Percentiles rank a stretch among this genome's conserved stretches.
phyloP scores from a whole-genome alignment of 2,329 filamentous ascomycete genomes.

The Sclerotinia borealis region DNA sequence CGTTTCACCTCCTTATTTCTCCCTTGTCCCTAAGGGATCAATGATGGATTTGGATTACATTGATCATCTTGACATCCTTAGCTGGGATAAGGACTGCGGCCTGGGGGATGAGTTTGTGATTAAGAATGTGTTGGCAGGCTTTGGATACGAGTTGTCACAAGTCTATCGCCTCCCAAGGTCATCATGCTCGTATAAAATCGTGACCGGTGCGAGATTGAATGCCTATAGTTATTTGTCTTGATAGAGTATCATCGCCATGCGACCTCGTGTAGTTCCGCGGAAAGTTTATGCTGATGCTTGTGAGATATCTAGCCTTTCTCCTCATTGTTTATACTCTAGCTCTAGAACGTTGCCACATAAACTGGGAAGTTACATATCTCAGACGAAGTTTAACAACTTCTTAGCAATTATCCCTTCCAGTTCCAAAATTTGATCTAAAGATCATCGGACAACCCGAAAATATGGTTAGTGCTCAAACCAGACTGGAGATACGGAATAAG shows the following conservation, averaged over 20 bases:
- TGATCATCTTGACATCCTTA: not conserved
- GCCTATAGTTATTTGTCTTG: not conserved
- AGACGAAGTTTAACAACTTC: not conserved
- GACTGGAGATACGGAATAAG: not conserved
- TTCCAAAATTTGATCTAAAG: too few relatives aligned
- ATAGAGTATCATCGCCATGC: too few relatives aligned
- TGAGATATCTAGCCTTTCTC: not conserved
- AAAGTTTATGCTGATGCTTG: too few relatives aligned
- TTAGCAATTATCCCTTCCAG: not conserved
- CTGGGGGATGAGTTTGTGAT: not conserved
- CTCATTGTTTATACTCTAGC: not conserved
- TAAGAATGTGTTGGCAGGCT: not conserved
- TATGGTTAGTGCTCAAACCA: not conserved
- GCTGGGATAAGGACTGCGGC: not conserved
- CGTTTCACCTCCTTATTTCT: not conserved
- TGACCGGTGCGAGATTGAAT: not conserved
- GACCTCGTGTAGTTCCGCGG: not conserved
- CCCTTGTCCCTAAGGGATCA: not conserved
- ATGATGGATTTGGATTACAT: not conserved
- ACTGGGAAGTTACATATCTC: not conserved
- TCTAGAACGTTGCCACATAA: not conserved
- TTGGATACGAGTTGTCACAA: not conserved
- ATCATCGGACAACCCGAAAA: too few relatives aligned
- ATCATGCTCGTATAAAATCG: not conserved
- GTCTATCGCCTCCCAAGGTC: not conserved